Evolutionary conservation across 179 eudicot species (phyloP), one percentile per base, ranked within the genome.

Genomic region (Spinacia oleracea): DNA sequence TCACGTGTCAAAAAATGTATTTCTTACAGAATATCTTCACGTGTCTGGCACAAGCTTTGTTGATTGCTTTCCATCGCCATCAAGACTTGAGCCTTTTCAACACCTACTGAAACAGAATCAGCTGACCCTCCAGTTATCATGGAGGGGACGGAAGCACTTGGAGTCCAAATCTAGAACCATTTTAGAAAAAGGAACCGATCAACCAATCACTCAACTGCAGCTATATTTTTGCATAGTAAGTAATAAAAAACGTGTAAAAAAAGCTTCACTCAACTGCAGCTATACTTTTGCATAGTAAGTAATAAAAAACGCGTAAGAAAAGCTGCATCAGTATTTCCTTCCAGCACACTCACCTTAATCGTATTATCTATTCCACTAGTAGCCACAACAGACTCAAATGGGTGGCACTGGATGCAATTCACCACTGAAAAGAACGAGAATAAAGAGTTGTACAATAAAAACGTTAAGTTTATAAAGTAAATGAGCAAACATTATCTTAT

Each of bases 341-440:
- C 27, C 69, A 70, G 51, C 76, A 69, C 38, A 59, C 40, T 74
- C 76, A 96, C 99, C 93, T 96, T 96, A 70, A 93, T 91, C 60
- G 97, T 93, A 82, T 53, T 93, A 83, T 96, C 99, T 73, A 96
- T 92, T 59, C 99, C 99, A 80, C 99, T 96, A 11, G 98, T 96
- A 66, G 99, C 99, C 70, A 96, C 88, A 62, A 88, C 91, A 77
- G 90, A 88, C 78, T 96, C 99, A 84, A 78, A 85, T 64, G 99
- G 99, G 86, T 96, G 99, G 86, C 94, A 87, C 84, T 96, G 99
- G 81, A 96, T 80, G 86, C 98, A 96, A 73, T 96, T 96, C 74
- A 96, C 99, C 81, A 96, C 99, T 96, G 89, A 38, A 84, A 80
- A 84, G 60, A 75, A 50, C 79, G 73, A 14, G n/a, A 70, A 31